A percentile compares a stretch with the other conserved stretches of the same genome.
These are phyloP conservation scores for Gossypium schwendimanii DNA, from an alignment of 441 rosid genomes.

Conservation along the genomic window DNA sequence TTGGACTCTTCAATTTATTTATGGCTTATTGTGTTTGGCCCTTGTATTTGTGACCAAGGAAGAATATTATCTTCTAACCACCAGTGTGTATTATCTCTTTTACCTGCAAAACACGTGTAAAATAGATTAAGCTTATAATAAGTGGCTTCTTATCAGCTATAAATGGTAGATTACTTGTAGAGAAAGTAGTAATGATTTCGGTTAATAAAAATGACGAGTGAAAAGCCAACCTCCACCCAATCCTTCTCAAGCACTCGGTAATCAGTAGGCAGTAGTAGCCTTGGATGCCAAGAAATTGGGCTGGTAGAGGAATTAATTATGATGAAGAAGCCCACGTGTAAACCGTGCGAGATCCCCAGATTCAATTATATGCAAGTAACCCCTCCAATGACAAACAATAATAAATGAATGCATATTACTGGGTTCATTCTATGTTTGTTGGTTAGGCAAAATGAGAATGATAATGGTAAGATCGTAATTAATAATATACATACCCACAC, in stretches of 20 bases:
- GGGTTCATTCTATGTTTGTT: not conserved
- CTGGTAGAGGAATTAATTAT: not conserved
- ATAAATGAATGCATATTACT: not conserved
- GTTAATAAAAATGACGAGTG: not conserved
- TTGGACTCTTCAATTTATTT: not conserved
- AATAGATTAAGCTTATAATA: not conserved
- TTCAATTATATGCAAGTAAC: not conserved
- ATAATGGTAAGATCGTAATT: not conserved
- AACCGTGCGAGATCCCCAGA: not conserved
- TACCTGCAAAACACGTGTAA: not conserved
- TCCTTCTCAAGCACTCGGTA: not conserved
- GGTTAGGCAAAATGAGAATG: not conserved
- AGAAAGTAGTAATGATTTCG: not conserved
- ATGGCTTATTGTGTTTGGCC: not conserved
- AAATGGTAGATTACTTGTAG: not conserved
- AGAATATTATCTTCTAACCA: not conserved
- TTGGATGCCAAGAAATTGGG: conserved; percentile 1
- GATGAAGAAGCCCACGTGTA: conserved; percentile 8
- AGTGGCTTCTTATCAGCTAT: not conserved
- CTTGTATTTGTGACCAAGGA: not conserved
- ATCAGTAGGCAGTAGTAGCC: not conserved
- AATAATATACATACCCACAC: conserved; percentile 1
- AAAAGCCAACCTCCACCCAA: not conserved
- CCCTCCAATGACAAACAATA: not conserved
- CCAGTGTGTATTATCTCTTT: not conserved